Percentiles rank a stretch among this genome's conserved stretches.
Conservation (phyloP, 148 eudicot genomes). For the Vaccinium macrocarpon region DNA sequence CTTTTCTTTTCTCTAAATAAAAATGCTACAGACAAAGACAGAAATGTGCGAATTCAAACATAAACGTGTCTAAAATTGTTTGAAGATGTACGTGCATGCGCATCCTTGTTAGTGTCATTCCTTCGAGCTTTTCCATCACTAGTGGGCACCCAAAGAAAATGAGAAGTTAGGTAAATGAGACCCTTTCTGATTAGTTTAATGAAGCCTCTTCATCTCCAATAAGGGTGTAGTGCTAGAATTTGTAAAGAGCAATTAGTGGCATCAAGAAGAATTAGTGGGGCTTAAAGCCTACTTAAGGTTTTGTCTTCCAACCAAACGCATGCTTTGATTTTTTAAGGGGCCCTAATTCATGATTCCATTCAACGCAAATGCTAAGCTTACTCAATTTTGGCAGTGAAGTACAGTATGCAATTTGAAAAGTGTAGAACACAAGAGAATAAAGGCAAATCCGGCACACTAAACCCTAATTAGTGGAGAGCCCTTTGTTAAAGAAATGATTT, state of each 20-base stretch:
- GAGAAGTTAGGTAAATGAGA: conserved; percentile 26
- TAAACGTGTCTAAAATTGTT: too few species aligned
- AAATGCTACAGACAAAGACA: too few species aligned
- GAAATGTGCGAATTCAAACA: too few species aligned
- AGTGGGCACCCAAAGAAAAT: conserved; percentile 8
- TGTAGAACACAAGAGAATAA: neutral
- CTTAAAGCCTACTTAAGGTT: neutral
- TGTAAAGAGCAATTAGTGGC: neutral
- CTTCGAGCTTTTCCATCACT: neutral
- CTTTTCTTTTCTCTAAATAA: neutral
- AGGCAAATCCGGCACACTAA: conserved; percentile 25
- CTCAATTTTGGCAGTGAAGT: neutral
- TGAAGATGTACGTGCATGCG: too few species aligned
- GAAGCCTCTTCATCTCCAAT: conserved; percentile 22
- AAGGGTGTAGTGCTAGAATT: conserved; percentile 11
- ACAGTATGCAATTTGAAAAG: neutral
- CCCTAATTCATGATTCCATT: neutral
- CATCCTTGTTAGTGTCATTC: too few species aligned
- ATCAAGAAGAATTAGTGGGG: conserved; percentile 19
- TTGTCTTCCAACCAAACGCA: conserved; percentile 3
- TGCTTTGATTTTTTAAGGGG: neutral
- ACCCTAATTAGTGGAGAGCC: conserved; percentile 23
- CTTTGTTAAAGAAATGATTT: neutral
- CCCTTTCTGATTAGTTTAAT: conserved; percentile 22
- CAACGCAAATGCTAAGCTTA: neutral